These are phyloP conservation scores for Fistulinella prunicolor DNA, from an alignment of 768 basidiomycete genomes.

Conservation along the genomic window DNA sequence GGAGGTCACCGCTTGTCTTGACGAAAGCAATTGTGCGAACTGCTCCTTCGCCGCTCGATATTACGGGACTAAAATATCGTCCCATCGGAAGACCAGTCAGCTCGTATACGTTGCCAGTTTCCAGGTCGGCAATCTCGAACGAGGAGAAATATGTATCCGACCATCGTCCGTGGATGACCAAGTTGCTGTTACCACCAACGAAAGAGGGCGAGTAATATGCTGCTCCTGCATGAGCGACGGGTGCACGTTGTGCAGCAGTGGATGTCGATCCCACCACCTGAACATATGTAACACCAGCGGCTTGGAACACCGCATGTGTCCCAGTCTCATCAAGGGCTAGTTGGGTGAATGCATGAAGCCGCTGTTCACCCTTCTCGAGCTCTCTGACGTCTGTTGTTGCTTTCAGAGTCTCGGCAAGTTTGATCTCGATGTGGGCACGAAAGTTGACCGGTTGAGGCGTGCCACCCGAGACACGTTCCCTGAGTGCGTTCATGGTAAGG, in stretches of 20 bases:
- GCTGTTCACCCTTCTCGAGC: constrained; percentile 53
- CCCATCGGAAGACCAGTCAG: constrained; percentile 59
- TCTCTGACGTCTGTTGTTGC: constrained; percentile 49
- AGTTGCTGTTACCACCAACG: constrained; percentile 34
- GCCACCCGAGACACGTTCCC: constrained; percentile 46
- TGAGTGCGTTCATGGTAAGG: constrained; percentile 33
- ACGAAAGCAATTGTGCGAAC: constrained; percentile 57
- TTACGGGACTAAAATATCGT: constrained; percentile 57
- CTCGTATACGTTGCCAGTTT: constrained; percentile 42
- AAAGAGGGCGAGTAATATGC: constrained; percentile 72
- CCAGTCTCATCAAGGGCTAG: constrained; percentile 56
- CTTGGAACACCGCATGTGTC: constrained; percentile 57
- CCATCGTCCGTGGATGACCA: constrained; percentile 68
- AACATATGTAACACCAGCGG: constrained; percentile 46
- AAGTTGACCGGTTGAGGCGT: constrained; percentile 53
- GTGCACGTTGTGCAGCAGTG: constrained; percentile 39
- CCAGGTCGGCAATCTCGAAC: constrained; percentile 61
- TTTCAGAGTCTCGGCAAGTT: constrained; percentile 56
- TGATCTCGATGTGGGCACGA: constrained; percentile 60
- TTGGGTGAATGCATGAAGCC: constrained; percentile 61
- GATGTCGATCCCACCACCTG: constrained; percentile 27
- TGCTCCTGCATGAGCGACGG: constrained; percentile 44
- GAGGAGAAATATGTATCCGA: constrained; percentile 59
- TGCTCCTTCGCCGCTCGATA: constrained; percentile 43
- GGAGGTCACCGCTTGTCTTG: constrained; percentile 54